Base-by-base conservation (phyloP, 164 flowering plant genomes). In the Vitis rupestris region DNA sequence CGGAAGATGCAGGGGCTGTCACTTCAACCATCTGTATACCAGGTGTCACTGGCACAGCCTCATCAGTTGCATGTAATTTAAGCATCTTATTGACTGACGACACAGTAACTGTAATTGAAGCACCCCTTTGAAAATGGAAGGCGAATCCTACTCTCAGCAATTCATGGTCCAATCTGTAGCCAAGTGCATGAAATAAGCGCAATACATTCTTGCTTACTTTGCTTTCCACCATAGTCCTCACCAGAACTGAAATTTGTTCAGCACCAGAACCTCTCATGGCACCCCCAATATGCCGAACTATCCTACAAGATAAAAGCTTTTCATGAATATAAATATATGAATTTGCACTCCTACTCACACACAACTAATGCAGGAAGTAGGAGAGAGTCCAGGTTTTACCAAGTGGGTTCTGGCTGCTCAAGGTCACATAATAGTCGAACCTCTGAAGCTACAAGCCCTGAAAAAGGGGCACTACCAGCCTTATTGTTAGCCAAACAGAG, bases 221-320 rank as follows among this genome's bases (percentile, higher is more conserved):
- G 79, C 97, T 91, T 81, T 95, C 98, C 50, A 82, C 83, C 87
- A 87, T 80, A 19, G 86, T 74, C 74, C 97, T 81, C 54, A 95
- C 97, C 55, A 90, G 80, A 72, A 93, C 94, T 8, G 98, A 85
- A 17, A 95, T 74, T 80, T 93, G 98, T 29, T 95, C 99, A 16
- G 99, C 98, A 10, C 97, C 99, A 73, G 98, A 84, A 75, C 99
- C 99, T 76, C 97, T 85, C 92, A 93, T 88, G 55, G 97, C 85
- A 70, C 98, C 94, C 10, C 98, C 98, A 73, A 93, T 78, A 80
- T 95, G 97, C 51, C 87, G 85, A 66, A 93, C 90, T 50, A 91
- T 91, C 98, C 99, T 95, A 72, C 37, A 69, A 10, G 30, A 30
- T 29, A 14, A 9, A 59, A 30, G 19, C 9, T 29, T 55, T 29